These are phyloP conservation scores for Rhodotorula sphaerocarpa DNA, from an alignment of 768 basidiomycete genomes.

Conservation along the genomic window DNA sequence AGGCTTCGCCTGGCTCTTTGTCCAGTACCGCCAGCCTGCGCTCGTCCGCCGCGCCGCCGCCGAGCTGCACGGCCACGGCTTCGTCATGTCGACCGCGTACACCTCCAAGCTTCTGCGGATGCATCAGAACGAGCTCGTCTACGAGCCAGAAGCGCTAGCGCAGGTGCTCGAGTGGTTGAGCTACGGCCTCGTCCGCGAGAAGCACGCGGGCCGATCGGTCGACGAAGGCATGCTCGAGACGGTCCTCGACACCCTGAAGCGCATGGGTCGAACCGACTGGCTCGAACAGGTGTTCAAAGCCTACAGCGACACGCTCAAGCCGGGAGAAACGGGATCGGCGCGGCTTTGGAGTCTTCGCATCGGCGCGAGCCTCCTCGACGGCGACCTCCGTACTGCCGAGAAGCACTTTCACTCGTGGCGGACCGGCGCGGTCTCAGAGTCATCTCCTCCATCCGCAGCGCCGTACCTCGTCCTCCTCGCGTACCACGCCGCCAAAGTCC, in stretches of 20 bases:
- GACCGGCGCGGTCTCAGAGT: background rate
- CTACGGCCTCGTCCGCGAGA: constrained; percentile 4
- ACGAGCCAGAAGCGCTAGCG: constrained; percentile 5
- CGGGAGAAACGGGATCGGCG: background rate
- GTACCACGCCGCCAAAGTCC: constrained; percentile 4
- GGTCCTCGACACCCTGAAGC: constrained; percentile 3
- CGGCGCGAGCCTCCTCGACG: background rate
- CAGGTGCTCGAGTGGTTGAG: constrained; percentile 14
- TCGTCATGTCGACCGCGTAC: background rate
- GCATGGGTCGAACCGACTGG: constrained; percentile 18
- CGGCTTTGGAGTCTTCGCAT: constrained; percentile 14
- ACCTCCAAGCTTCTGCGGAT: constrained; percentile 8
- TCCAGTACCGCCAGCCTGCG: constrained; percentile 10
- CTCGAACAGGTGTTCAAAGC: constrained; percentile 10
- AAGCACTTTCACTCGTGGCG: constrained; percentile 12
- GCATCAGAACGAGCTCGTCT: background rate
- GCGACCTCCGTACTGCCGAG: background rate
- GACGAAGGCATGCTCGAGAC: constrained; percentile 15
- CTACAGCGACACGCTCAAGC: constrained; percentile 6
- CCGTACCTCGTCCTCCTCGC: constrained; percentile 28
- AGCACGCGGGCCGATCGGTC: background rate
- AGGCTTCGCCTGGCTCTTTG: constrained; percentile 14
- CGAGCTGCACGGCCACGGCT: constrained; percentile 2
- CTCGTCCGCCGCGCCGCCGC: constrained; percentile 10
- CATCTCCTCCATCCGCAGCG: background rate